These are phyloP conservation scores for Planoprotostelium fungivorum DNA, from an alignment of 78 protist species.

Conservation along the genomic window DNA sequence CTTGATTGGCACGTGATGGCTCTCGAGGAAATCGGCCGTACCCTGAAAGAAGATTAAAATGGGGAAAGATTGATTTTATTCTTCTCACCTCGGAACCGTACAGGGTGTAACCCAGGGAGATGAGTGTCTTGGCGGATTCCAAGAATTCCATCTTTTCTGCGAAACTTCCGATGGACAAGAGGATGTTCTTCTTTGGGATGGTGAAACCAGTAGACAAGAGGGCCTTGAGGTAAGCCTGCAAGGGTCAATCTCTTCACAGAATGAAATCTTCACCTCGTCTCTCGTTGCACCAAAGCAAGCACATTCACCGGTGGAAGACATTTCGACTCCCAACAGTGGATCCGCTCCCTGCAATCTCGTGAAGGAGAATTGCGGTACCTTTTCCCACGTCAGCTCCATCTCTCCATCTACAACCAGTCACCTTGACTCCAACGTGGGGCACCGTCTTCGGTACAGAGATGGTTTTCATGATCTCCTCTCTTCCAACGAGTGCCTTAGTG, in stretches of 20 bases:
- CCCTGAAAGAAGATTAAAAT: conserved; percentile 64
- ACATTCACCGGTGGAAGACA: conserved; percentile 98
- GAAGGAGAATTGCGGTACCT: conserved; percentile 96
- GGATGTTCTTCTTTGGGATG: conserved; percentile 51
- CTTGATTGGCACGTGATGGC: conserved; percentile 43
- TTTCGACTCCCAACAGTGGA: conserved; percentile 96
- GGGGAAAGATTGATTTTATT: too few relatives aligned
- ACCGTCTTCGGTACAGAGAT: not conserved
- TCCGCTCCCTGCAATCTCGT: conserved; percentile 92
- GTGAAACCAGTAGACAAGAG: conserved; percentile 82
- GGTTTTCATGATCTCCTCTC: not conserved
- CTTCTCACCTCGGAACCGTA: conserved; percentile 57
- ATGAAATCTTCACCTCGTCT: too few relatives aligned
- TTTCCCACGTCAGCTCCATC: conserved; percentile 58
- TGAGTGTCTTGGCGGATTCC: conserved; percentile 50
- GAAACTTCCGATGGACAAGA: conserved; percentile 83
- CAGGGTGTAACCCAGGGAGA: conserved; percentile 55
- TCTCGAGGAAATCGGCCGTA: conserved; percentile 74
- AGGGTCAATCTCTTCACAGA: too few relatives aligned
- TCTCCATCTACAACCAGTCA: not conserved
- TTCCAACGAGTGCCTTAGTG: conserved; percentile 68
- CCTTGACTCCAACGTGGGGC: not conserved
- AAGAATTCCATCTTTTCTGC: conserved; percentile 78
- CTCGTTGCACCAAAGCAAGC: conserved; percentile 87
- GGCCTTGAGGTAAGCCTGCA: conserved; percentile 94